phyloP scores from a whole-genome alignment of 257 asterid species.

The Fraxinus cuspidata region DNA sequence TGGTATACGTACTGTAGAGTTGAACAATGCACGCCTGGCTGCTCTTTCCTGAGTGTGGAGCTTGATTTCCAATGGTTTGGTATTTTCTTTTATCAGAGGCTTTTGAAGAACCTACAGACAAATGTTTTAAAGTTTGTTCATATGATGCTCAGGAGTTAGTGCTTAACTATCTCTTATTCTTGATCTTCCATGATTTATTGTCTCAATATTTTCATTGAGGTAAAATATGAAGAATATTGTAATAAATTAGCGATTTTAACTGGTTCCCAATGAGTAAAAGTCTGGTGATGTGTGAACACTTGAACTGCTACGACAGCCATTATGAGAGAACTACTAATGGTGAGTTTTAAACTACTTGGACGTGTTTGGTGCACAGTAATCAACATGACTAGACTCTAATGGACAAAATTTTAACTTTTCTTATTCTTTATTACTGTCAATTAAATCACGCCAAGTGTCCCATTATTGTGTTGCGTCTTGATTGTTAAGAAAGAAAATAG shows the following conservation, averaged over 20 bases:
- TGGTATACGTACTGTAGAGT: constrained; percentile 53
- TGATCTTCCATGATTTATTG: neutral
- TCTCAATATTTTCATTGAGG: no score
- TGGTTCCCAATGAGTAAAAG: neutral
- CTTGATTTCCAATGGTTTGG: constrained; percentile 57
- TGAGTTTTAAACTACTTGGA: neutral
- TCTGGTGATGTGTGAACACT: neutral
- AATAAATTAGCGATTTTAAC: neutral
- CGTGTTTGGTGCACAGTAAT: neutral
- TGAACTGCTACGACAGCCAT: no score
- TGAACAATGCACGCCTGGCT: constrained; percentile 60
- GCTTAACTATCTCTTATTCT: no score
- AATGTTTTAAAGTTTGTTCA: neutral
- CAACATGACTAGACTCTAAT: neutral
- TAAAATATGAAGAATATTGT: no score
- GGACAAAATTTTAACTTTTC: neutral
- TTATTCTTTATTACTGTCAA: no score
- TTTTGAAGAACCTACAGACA: constrained; percentile 35
- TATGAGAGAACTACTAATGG: neutral
- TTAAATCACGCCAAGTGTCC: no score
- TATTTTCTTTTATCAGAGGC: constrained; percentile 56
- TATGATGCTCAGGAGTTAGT: neutral
- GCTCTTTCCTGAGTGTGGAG: constrained; percentile 85
- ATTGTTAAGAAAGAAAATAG: no score
- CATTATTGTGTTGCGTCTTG: no score